phyloP scores from a whole-genome alignment of 2,329 filamentous ascomycete genomes.

The Fusarium sp. region DNA sequence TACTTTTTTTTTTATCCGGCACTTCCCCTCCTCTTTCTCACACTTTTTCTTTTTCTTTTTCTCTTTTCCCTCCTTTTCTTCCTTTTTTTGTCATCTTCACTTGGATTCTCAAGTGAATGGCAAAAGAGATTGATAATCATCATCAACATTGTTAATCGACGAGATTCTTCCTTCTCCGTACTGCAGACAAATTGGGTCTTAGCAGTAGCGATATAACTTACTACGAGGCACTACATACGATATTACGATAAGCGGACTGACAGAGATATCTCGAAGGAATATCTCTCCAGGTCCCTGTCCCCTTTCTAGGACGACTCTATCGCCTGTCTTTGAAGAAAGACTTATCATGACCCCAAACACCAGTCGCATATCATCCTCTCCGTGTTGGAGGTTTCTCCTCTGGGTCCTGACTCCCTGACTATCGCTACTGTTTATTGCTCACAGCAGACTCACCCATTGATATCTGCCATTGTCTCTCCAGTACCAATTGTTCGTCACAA shows the following conservation, averaged over 20 bases:
- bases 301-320: constrained; percentile 23
- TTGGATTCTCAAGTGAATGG: constrained; percentile 34
- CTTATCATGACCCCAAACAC: constrained; percentile 53
- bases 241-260: constrained; percentile 30
- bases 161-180: constrained; percentile 14
- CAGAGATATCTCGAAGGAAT: constrained; percentile 11
- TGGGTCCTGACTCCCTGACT: constrained; percentile 52
- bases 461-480: constrained; percentile 1
- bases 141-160: neutral
- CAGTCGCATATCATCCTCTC: constrained; percentile 49
- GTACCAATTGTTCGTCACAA: constrained; percentile 7
- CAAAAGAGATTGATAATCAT: constrained; percentile 20
- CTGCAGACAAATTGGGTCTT: constrained; percentile 17
- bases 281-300: constrained; percentile 26
- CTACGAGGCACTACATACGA: neutral
- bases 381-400: constrained; percentile 51
- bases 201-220: constrained; percentile 11
- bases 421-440: constrained; percentile 9
- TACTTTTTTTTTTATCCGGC: constrained; percentile 2
- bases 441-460: neutral
- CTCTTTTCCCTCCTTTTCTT: neutral
- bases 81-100: constrained; percentile 30
- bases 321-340: constrained; percentile 26
- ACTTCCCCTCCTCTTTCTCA: neutral
- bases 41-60: neutral